Evolutionary conservation across 1,284 basidiomycete species (phyloP).

Genomic region (Melampsora americana): DNA sequence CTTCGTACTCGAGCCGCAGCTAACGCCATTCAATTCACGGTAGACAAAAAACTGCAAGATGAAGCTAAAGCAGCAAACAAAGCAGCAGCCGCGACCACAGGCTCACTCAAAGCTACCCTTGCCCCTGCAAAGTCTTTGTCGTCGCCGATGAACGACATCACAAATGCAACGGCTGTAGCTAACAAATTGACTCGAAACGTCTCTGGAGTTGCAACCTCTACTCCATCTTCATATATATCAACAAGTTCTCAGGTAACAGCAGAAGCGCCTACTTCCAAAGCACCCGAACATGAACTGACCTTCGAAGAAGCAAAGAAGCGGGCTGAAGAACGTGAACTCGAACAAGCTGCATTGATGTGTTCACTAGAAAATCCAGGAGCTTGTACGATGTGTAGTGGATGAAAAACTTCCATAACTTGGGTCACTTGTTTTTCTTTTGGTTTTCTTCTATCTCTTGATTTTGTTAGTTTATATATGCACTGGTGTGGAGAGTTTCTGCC

Average conservation of each 20-base stretch:
- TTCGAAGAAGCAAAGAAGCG: conserved; percentile 75
- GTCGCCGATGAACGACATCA: conserved; percentile 51
- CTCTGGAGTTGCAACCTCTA: conserved; percentile 12
- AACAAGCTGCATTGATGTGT: conserved; percentile 75
- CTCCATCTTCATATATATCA: conserved; percentile 25
- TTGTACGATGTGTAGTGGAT: conserved; percentile 51
- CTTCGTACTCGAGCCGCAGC: conserved; percentile 90
- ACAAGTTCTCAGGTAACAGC: conserved; percentile 47
- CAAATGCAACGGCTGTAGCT: conserved; percentile 51
- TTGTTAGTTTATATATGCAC: background rate
- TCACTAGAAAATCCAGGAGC: conserved; percentile 74
- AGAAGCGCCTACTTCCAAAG: conserved; percentile 25
- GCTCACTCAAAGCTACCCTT: conserved; percentile 11
- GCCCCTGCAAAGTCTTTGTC: conserved; percentile 45
- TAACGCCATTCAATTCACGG: conserved; percentile 96
- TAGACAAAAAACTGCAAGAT: conserved; percentile 71
- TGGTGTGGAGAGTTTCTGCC: too few relatives aligned
- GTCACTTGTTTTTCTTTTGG: background rate
- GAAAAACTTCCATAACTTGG: background rate
- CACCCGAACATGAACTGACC: conserved; percentile 60
- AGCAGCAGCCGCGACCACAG: conserved; percentile 39
- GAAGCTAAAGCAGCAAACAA: conserved; percentile 62
- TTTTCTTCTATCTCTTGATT: background rate
- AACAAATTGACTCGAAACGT: conserved; percentile 41
- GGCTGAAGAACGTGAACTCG: conserved; percentile 70